Base-by-base conservation (phyloP, 2,329 filamentous ascomycete species). In the Aspergillus floridensis region DNA sequence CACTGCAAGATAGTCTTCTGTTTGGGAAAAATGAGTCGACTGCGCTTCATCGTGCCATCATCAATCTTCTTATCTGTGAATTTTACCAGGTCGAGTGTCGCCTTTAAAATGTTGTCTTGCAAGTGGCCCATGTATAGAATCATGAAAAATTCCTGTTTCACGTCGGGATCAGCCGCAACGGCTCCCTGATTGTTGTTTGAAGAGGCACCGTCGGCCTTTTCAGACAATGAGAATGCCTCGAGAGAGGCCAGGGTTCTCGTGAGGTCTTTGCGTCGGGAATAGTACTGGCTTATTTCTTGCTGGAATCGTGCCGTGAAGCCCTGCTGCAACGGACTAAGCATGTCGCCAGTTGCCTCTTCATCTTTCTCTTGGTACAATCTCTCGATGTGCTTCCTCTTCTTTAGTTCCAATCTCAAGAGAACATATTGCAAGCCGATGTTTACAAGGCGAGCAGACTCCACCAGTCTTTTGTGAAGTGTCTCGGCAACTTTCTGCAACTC, bases 81-180 rank as follows among this genome's bases (percentile, higher is more conserved):
- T n/a, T 80, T 75, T 8, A 89, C 84, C 19, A 92, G 78, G 6
- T 85, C 81, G 24, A 85, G 76, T 2, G 89, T 82, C 0, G 87
- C 82, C 54, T 82, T 79, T 16, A 85, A 83, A 2, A 86, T 76
- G 2, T 78, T 81, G 66, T 82, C 82, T 2, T 88, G 77, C 6
- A 92, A 75, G 66, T 88, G 89, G 63, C 90, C 86, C 72, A 92
- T 84, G 69, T 86, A 86, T 2, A 74, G 62, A 12, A 74, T 68
- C 12, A 90, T 75, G 68, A 88, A 91, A 2, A 92, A 80, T 67
- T 91, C 88, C 19, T 84, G 80, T 64, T 29, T 61, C 6, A 71
- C 64, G 56, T 80, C 69, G 4, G 66, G 63, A 48, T 72, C 65
- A 14, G 53, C 47, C 3, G 61, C 53, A 2, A 67, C 44, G 4